Evolutionary conservation across 805 yeast species (phyloP).

Genomic region (Yarrowia yakushimensis): DNA sequence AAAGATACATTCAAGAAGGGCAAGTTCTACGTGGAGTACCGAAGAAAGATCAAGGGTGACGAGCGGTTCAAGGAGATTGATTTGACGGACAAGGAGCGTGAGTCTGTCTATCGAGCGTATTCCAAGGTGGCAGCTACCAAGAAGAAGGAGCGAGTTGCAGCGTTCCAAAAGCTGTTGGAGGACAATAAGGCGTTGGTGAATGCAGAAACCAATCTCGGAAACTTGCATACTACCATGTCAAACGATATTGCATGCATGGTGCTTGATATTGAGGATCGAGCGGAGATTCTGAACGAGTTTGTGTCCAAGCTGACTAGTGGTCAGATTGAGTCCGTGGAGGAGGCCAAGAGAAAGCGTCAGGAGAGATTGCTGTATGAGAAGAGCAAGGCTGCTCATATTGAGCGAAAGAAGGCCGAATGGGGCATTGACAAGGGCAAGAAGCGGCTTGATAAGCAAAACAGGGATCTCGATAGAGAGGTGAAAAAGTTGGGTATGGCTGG

Average conservation of each 20-base stretch:
- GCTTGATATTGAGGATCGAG: not conserved
- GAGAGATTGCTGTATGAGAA: not conserved
- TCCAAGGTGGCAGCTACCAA: slow-evolving; percentile 30
- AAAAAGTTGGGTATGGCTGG: not conserved
- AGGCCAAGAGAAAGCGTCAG: not conserved
- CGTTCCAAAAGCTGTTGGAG: slow-evolving; percentile 29
- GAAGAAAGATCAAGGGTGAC: slow-evolving; percentile 38
- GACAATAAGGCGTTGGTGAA: not conserved
- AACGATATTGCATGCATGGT: not conserved
- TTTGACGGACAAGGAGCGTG: slow-evolving; percentile 41
- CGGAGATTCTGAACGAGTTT: not conserved
- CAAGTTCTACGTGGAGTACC: slow-evolving; percentile 42
- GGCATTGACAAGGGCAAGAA: not conserved
- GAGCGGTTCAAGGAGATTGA: slow-evolving; percentile 32
- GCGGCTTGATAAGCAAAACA: not conserved
- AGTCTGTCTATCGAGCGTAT: slow-evolving; percentile 41
- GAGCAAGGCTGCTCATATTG: slow-evolving; percentile 6
- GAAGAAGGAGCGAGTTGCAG: slow-evolving; percentile 27
- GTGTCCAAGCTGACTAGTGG: not conserved
- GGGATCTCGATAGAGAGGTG: not conserved
- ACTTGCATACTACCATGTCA: not conserved
- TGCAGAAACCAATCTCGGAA: not conserved
- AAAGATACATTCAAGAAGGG: slow-evolving; percentile 32
- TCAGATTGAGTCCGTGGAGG: not conserved
- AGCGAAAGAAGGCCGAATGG: not conserved